Percentiles rank a stretch among this genome's conserved stretches.
Evolutionary conservation across 2,329 filamentous ascomycete species (phyloP).

Genomic region (Tolypocladium inflatum): DNA sequence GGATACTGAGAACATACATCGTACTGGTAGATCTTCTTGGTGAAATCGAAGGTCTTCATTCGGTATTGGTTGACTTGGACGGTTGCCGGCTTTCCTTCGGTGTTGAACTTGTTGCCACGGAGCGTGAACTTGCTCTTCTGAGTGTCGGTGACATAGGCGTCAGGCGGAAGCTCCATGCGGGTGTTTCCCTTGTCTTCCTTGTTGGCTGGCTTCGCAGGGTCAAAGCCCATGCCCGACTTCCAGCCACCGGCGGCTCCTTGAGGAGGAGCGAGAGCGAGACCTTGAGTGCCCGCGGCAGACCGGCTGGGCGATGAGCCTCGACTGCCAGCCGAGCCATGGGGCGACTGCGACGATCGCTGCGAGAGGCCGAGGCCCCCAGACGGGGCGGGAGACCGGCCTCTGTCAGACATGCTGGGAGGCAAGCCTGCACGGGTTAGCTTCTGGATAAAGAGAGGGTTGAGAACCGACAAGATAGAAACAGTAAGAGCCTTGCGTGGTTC

Average conservation of each 20-base stretch:
- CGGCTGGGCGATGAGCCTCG: slow-evolving; percentile 8
- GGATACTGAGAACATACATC: slow-evolving; percentile 51
- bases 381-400: slow-evolving; percentile 16
- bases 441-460: neutral
- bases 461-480: too few species aligned
- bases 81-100: slow-evolving; percentile 41
- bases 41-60: slow-evolving; percentile 48
- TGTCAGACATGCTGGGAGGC: slow-evolving; percentile 20
- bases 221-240: slow-evolving; percentile 26
- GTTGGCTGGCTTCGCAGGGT: slow-evolving; percentile 28
- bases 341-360: neutral
- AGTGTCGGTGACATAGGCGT: slow-evolving; percentile 36
- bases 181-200: slow-evolving; percentile 26
- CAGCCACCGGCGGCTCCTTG: slow-evolving; percentile 10
- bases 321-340: slow-evolving; percentile 3
- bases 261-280: slow-evolving; percentile 5
- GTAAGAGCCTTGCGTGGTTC: neutral
- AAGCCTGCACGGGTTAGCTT: neutral
- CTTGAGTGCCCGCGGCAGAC: slow-evolving; percentile 6
- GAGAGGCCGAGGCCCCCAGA: slow-evolving; percentile 1
- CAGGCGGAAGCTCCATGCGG: slow-evolving; percentile 48
- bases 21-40: slow-evolving; percentile 65
- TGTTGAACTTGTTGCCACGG: slow-evolving; percentile 38
- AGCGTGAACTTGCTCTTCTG: slow-evolving; percentile 24
- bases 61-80: slow-evolving; percentile 67